Evolutionary conservation across 257 asterid species (phyloP).

Genomic region (Nicotiana obtusifolia): DNA sequence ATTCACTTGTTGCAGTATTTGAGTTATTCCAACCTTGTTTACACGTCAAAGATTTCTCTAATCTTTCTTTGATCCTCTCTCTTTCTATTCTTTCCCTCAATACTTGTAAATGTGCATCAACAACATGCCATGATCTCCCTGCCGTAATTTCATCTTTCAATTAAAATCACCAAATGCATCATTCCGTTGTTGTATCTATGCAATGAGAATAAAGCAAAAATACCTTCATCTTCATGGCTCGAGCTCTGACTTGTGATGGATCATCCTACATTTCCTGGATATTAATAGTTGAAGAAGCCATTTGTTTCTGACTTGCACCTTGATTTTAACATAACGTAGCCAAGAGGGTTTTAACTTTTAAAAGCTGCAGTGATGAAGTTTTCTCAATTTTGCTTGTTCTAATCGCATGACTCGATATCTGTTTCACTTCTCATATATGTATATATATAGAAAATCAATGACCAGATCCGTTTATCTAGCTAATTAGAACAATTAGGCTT

Average conservation of each 20-base stretch:
- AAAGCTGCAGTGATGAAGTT: not conserved
- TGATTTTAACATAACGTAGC: not conserved
- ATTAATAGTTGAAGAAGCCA: constrained; percentile 9
- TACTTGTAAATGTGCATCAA: constrained; percentile 32
- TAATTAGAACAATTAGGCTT: too few relatives aligned
- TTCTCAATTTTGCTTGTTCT: not conserved
- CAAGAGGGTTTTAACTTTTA: not conserved
- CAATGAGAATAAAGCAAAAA: not conserved
- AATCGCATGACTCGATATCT: not conserved
- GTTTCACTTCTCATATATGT: not conserved
- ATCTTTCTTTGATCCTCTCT: constrained; percentile 34
- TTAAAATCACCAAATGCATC: not conserved
- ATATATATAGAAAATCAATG: not conserved
- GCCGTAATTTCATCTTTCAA: not conserved
- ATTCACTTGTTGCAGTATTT: not conserved
- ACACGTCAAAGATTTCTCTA: constrained; percentile 29
- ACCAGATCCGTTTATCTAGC: too few relatives aligned
- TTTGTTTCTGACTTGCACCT: not conserved
- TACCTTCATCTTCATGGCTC: constrained; percentile 32
- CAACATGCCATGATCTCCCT: constrained; percentile 32
- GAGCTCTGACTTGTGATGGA: constrained; percentile 29
- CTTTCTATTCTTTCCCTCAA: constrained; percentile 42
- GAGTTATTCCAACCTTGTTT: constrained; percentile 35
- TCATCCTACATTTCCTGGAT: not conserved
- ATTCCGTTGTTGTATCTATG: too few relatives aligned